Percentiles rank a stretch among this genome's conserved stretches.
Conservation (phyloP, 2,329 filamentous ascomycete species). For the Alternaria ventricosa region DNA sequence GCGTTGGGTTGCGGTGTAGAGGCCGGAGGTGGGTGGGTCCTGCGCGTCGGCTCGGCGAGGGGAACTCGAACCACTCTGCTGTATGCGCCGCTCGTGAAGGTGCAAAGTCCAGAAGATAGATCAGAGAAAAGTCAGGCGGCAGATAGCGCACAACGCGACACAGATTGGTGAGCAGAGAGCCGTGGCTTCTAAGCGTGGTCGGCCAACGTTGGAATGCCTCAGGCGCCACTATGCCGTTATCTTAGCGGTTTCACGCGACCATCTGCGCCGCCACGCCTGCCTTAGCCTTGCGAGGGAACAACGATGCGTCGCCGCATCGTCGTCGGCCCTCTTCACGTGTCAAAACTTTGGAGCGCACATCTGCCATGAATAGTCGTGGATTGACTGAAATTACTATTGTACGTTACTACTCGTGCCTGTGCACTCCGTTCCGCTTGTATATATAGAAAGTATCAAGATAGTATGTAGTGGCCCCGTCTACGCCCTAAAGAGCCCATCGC, state of each 20-base stretch:
- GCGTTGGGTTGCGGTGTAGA: slow-evolving; percentile 23
- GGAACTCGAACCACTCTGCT: slow-evolving; percentile 3
- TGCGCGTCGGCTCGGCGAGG: slow-evolving; percentile 12
- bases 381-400: slow-evolving; percentile 15
- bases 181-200: neutral
- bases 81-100: slow-evolving; percentile 1
- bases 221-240: slow-evolving; percentile 10
- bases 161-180: neutral
- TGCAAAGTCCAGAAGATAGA: neutral
- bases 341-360: neutral
- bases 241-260: slow-evolving; percentile 16
- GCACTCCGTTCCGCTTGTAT: neutral
- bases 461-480: slow-evolving; percentile 2
- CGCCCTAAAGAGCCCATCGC: slow-evolving; percentile 7
- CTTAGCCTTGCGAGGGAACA: slow-evolving; percentile 2
- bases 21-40: slow-evolving; percentile 20
- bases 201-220: slow-evolving; percentile 4
- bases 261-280: slow-evolving; percentile 9
- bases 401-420: neutral
- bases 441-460: neutral
- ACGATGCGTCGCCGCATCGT: neutral
- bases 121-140: neutral
- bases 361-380: neutral
- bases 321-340: neutral
- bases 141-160: neutral